These are phyloP conservation scores for Margaritispora aquatica DNA, from an alignment of 495 filamentous ascomycete species.

Conservation along the genomic window DNA sequence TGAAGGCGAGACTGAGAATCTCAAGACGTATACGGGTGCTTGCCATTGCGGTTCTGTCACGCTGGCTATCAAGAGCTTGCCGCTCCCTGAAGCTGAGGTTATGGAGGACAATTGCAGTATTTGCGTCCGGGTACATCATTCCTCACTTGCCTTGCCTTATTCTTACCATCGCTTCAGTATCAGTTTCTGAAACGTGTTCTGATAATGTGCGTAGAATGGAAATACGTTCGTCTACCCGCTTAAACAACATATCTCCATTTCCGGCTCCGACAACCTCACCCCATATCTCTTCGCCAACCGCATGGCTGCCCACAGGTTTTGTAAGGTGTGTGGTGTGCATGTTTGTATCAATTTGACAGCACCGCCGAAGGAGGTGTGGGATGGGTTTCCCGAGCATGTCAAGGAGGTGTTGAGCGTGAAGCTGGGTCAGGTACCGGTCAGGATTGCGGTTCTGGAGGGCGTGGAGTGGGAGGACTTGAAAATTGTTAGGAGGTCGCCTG, in stretches of 20 bases:
- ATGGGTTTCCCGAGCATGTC: background rate
- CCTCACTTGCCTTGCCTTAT: too few species aligned
- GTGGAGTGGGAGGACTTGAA: slow-evolving; percentile 1
- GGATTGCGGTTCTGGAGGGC: background rate
- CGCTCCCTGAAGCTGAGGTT: background rate
- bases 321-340: slow-evolving; percentile 3
- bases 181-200: too few species aligned
- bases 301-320: background rate
- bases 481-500: background rate
- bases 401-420: background rate
- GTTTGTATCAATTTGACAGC: background rate
- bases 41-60: slow-evolving; percentile 3
- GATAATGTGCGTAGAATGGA: too few species aligned
- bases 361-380: background rate
- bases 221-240: background rate
- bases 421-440: background rate
- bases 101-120: slow-evolving; percentile 4
- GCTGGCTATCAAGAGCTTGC: background rate
- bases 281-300: background rate
- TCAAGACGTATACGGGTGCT: background rate
- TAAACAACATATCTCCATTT: background rate
- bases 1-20: background rate
- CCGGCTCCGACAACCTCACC: background rate
- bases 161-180: too few species aligned
- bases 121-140: background rate